These are phyloP conservation scores for Myrmaecium sp. DNA, from an alignment of 2,329 filamentous ascomycete genomes.

Conservation along the genomic window DNA sequence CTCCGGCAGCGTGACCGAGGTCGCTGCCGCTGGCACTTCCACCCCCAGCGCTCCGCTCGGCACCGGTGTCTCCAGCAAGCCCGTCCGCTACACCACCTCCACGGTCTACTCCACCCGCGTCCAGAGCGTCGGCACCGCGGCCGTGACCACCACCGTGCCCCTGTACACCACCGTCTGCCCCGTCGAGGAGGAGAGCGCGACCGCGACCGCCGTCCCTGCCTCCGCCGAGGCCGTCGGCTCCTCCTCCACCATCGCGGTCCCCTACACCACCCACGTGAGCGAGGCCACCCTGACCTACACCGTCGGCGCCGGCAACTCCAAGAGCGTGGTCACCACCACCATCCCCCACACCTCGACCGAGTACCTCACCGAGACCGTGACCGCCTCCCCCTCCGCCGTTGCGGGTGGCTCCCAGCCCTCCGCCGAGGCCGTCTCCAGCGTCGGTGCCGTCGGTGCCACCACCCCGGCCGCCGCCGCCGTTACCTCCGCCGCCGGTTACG, in stretches of 20 bases:
- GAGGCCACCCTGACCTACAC: conserved; percentile 28
- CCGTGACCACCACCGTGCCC: conserved; percentile 3
- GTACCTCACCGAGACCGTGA: conserved; percentile 7
- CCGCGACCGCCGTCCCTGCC: conserved; percentile 1
- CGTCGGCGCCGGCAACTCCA: conserved; percentile 22
- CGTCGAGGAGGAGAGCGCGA: neutral
- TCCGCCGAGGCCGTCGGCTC: conserved; percentile 24
- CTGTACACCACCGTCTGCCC: conserved; percentile 2
- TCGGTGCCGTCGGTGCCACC: conserved; percentile 14
- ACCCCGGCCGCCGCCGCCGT: conserved; percentile 7
- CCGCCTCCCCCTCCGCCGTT: no score
- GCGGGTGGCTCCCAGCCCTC: conserved; percentile 10
- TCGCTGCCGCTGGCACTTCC: conserved; percentile 10
- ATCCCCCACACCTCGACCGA: conserved; percentile 23
- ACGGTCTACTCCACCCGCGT: no score
- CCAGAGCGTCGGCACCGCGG: conserved; percentile 4
- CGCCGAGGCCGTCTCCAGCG: conserved; percentile 15
- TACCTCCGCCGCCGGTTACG: neutral
- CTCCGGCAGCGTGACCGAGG: conserved; percentile 26
- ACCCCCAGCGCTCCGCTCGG: conserved; percentile 8
- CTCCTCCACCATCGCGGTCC: conserved; percentile 31
- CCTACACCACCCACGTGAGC: conserved; percentile 25
- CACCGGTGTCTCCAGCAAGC: conserved; percentile 4
- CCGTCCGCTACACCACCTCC: no score
- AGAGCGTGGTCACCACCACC: conserved; percentile 29